Percentiles rank a stretch among this genome's conserved stretches.
phyloP scores from a whole-genome alignment of 352 stramenopile genomes.

The Peronospora destructor region DNA sequence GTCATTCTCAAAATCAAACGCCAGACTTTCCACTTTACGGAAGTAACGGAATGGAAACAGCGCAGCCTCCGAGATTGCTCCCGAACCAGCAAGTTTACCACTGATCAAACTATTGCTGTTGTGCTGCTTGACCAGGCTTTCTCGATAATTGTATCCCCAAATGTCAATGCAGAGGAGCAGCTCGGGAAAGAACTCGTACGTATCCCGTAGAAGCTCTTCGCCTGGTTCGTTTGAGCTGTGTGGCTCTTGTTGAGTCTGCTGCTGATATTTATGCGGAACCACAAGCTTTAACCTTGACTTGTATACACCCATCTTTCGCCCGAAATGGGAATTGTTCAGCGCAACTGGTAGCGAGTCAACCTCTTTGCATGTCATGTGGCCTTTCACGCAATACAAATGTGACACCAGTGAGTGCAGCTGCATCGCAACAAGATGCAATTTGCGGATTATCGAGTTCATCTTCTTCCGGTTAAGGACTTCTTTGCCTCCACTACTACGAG shows the following conservation, averaged over 20 bases:
- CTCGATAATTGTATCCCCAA: slow-evolving; percentile 48
- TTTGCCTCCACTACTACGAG: slow-evolving; percentile 43
- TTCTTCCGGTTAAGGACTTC: slow-evolving; percentile 71
- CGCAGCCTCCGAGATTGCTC: slow-evolving; percentile 4
- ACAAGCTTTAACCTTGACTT: slow-evolving; percentile 63
- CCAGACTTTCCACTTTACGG: slow-evolving; percentile 27
- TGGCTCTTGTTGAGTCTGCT: slow-evolving; percentile 26
- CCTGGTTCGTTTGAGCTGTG: slow-evolving; percentile 13
- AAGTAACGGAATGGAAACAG: slow-evolving; percentile 45
- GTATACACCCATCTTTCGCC: slow-evolving; percentile 71
- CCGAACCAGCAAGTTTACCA: slow-evolving; percentile 4
- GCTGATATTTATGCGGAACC: slow-evolving; percentile 39
- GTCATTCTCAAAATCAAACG: slow-evolving; percentile 67
- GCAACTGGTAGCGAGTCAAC: slow-evolving; percentile 49
- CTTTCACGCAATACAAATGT: slow-evolving; percentile 62
- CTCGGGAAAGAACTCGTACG: slow-evolving; percentile 65
- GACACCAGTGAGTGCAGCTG: slow-evolving; percentile 66
- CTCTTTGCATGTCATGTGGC: slow-evolving; percentile 41
- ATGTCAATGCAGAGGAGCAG: slow-evolving; percentile 59
- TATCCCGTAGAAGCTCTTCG: slow-evolving; percentile 54
- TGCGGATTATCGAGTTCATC: slow-evolving; percentile 77
- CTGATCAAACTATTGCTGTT: slow-evolving; percentile 8
- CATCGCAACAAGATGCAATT: slow-evolving; percentile 69
- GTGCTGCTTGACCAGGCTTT: slow-evolving; percentile 26
- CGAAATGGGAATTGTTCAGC: slow-evolving; percentile 66